phyloP scores from a whole-genome alignment of 495 filamentous ascomycete genomes.

The Neohortaea acidophila region DNA sequence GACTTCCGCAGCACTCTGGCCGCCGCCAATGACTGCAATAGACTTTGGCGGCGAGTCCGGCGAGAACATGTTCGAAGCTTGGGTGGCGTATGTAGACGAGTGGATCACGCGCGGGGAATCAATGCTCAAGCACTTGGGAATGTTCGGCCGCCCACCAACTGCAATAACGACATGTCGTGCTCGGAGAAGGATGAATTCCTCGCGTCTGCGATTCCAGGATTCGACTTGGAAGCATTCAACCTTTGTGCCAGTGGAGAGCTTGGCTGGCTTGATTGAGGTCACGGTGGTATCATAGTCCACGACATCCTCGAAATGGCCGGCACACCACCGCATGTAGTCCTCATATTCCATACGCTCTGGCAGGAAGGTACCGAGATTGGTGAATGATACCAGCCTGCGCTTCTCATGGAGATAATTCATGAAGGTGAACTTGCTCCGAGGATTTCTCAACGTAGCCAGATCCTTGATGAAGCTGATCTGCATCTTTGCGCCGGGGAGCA shows the following conservation, averaged over 20 bases:
- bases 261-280: conserved; percentile 33
- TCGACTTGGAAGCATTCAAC: conserved; percentile 41
- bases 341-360: conserved; percentile 81
- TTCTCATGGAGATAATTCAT: conserved; percentile 79
- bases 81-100: conserved; percentile 70
- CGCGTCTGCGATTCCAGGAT: conserved; percentile 38
- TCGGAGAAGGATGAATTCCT: conserved; percentile 36
- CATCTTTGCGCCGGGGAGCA: conserved; percentile 85
- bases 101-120: conserved; percentile 59
- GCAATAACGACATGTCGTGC: conserved; percentile 79
- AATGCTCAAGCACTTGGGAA: conserved; percentile 41
- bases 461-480: conserved; percentile 98
- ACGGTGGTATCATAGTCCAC: conserved; percentile 72
- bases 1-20: conserved; percentile 90
- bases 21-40: conserved; percentile 72
- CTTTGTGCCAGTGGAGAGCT: conserved; percentile 25
- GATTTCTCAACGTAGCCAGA: conserved; percentile 74
- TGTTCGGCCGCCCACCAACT: conserved; percentile 61
- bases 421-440: conserved; percentile 85
- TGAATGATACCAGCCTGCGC: conserved; percentile 68
- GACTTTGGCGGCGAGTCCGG: conserved; percentile 44
- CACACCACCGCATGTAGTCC: conserved; percentile 91
- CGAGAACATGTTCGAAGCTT: conserved; percentile 30
- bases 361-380: conserved; percentile 76
- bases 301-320: conserved; percentile 58